Conservation (phyloP, 495 filamentous ascomycete genomes). For the Immersiella caudata region DNA sequence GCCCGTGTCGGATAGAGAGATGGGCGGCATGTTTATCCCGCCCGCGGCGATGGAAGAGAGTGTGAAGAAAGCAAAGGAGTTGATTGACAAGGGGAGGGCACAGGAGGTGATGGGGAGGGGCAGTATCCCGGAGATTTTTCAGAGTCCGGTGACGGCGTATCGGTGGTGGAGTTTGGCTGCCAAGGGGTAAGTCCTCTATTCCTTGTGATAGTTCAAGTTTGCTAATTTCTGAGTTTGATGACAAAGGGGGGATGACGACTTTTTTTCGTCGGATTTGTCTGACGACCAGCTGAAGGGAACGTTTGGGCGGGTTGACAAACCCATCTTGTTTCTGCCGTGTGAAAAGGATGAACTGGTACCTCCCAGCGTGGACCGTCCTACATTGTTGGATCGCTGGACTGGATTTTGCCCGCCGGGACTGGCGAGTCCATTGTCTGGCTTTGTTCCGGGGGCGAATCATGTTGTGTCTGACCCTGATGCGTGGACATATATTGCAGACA, state of each 20-base stretch:
- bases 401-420: conserved; percentile 39
- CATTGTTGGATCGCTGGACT: conserved; percentile 65
- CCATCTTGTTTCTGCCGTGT: conserved; percentile 68
- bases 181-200: conserved; percentile 45
- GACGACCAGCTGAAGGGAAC: conserved; percentile 60
- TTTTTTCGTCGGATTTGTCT: conserved; percentile 78
- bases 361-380: conserved; percentile 61
- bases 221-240: neutral
- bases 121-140: conserved; percentile 51
- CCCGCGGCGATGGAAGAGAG: conserved; percentile 52
- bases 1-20: conserved; percentile 75
- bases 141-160: conserved; percentile 63
- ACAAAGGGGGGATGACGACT: conserved; percentile 75
- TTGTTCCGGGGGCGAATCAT: conserved; percentile 49
- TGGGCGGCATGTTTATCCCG: conserved; percentile 31
- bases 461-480: conserved; percentile 37
- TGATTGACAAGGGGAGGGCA: conserved; percentile 55
- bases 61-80: conserved; percentile 55
- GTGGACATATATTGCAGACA: neutral
- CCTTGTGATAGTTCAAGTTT: too few species aligned
- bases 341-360: conserved; percentile 75
- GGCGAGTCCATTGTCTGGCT: conserved; percentile 43
- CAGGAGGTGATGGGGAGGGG: conserved; percentile 61
- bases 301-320: conserved; percentile 63
- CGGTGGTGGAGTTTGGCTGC: conserved; percentile 70